A percentile compares a stretch with the other conserved stretches of the same genome.
Evolutionary conservation across 805 yeast genomes (phyloP).

Genomic region (Crinitomyces ghanaensis): DNA sequence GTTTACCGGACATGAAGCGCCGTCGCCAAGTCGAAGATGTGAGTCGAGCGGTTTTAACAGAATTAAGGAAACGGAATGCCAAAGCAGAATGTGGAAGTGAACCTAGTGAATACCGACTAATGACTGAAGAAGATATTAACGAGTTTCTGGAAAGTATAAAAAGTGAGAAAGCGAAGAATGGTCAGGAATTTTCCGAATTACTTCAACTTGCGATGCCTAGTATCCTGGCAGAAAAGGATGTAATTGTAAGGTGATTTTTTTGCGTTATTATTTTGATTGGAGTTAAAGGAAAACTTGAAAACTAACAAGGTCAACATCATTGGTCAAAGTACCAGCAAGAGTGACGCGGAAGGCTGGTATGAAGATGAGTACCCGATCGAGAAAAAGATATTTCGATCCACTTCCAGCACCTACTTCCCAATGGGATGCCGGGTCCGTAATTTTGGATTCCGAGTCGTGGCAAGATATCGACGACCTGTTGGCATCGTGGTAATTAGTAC

Average conservation of each 20-base stretch:
- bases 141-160: conserved; percentile 28
- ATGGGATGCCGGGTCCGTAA: conserved; percentile 14
- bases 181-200: conserved; percentile 63
- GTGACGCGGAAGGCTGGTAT: conserved; percentile 1
- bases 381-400: conserved; percentile 15
- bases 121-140: conserved; percentile 22
- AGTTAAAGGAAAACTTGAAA: neutral
- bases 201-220: conserved; percentile 58
- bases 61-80: conserved; percentile 61
- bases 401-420: conserved; percentile 15
- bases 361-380: too few relatives aligned
- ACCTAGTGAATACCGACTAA: conserved; percentile 29
- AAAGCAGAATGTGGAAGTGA: conserved; percentile 38
- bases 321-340: neutral
- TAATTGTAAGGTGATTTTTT: conserved; percentile 20
- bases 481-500: conserved; percentile 2
- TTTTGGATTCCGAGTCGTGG: conserved; percentile 12
- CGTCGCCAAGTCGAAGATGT: conserved; percentile 56
- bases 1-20: conserved; percentile 65
- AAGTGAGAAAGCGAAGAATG: too few relatives aligned
- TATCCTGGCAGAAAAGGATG: conserved; percentile 38
- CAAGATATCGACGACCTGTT: conserved; percentile 13
- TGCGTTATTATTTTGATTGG: too few relatives aligned
- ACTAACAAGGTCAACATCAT: neutral
- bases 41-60: conserved; percentile 49